phyloP scores from a whole-genome alignment of 139 green algal genomes.

The Dunaliella primolecta region DNA sequence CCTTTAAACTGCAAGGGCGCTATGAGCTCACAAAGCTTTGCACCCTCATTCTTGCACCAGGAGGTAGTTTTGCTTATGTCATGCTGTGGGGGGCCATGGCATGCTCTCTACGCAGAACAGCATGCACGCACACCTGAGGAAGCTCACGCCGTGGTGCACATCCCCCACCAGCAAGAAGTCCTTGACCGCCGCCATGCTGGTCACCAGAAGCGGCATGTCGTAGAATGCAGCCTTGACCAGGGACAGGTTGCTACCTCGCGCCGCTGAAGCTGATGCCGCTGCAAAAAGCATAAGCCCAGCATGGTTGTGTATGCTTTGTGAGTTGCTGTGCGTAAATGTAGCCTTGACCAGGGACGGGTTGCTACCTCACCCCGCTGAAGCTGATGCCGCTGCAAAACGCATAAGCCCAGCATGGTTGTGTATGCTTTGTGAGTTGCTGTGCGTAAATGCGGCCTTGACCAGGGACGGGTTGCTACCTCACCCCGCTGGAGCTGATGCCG shows the following conservation, averaged over 20 bases:
- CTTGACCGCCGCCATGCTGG: slow-evolving; percentile 65
- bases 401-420: slow-evolving; percentile 16
- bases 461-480: slow-evolving; percentile 18
- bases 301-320: background rate
- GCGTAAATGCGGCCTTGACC: slow-evolving; percentile 58
- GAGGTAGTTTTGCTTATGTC: too few species aligned
- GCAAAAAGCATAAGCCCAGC: slow-evolving; percentile 30
- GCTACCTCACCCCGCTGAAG: background rate
- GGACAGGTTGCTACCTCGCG: background rate
- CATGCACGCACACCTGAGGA: slow-evolving; percentile 63
- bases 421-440: slow-evolving; percentile 13
- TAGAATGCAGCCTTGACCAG: slow-evolving; percentile 68
- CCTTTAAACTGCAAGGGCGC: too few species aligned
- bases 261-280: background rate
- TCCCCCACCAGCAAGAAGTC: slow-evolving; percentile 83
- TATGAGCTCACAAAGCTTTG: too few species aligned
- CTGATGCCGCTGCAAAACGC: slow-evolving; percentile 14
- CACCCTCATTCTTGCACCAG: too few species aligned
- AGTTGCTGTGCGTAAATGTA: slow-evolving; percentile 57
- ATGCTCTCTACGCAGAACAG: too few species aligned
- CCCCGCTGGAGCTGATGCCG: background rate
- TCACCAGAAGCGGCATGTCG: slow-evolving; percentile 68
- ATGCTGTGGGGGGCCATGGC: too few species aligned
- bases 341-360: slow-evolving; percentile 32
- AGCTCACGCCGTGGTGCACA: slow-evolving; percentile 62